Evolutionary conservation across 371 early-diverging fungal genomes (phyloP), one percentile per base, ranked within the genome.

Genomic region (Rhizopus arrhizus): DNA sequence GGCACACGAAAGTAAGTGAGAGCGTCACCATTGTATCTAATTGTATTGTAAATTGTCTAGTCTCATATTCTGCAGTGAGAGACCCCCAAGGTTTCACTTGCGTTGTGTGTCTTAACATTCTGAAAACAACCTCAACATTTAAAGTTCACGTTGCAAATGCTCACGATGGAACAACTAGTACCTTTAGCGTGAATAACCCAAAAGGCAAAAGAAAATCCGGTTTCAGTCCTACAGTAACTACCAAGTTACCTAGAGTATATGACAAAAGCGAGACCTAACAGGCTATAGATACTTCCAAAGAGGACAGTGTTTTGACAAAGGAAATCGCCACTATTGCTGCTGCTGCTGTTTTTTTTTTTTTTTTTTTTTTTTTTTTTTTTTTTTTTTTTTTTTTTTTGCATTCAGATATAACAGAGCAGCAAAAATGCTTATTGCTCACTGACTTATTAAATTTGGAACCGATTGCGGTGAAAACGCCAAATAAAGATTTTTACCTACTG

Each of bases 261-360:
- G 41, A 40, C 3, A 40, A 53, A 53, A 53, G 40, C 16, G 53
- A 53, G 36, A 53, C 22, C 28, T 11, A 53, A 40, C 36, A 35
- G 22, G 56, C 47, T 33, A 15, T 22, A 47, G 2, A 46, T 47
- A 10, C 34, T 28, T 56, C 56, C 10, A 47, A 56, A 10, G 56
- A 56, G 7, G 31, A 16, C 12, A 59, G 45, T 15, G 41, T 45
- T 16, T 31, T 59, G 42, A 8, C 59, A 40, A 36, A 36, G 36
- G 36, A 36, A 36, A 45, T 55, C 12, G 56, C 56, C 7, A 43
- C 45, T 42, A 5, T 55, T 55, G 42, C 45, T 22, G 56, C 56
- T 55, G 43, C 31, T 55, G 56, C n/a, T n/a, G n/a, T n/a, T n/a
- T n/a, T n/a, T n/a, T n/a, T n/a, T n/a, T n/a, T n/a, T n/a, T n/a